phyloP scores from a whole-genome alignment of 352 stramenopile species.

The Globisporangium mamillatum region DNA sequence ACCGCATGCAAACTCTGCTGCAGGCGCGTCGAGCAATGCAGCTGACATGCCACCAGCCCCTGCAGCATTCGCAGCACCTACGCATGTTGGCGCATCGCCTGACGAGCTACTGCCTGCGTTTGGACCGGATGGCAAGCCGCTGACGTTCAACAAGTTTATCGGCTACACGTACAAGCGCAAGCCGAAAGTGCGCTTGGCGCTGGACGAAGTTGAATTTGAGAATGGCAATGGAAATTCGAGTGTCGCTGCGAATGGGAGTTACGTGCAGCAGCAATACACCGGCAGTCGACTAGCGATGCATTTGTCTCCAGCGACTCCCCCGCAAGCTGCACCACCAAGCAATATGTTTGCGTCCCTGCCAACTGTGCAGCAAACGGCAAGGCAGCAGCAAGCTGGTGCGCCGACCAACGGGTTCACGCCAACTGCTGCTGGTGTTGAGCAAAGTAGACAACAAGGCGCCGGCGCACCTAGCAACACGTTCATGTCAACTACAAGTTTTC shows the following conservation, averaged over 20 bases:
- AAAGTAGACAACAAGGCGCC: neutral
- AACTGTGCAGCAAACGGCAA: neutral
- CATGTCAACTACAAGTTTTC: neutral
- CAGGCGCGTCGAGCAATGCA: neutral
- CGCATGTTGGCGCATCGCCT: slow-evolving; percentile 1
- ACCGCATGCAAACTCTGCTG: slow-evolving; percentile 10
- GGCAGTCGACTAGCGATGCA: neutral
- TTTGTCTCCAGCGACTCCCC: neutral
- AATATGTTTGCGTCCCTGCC: neutral
- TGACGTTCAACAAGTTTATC: slow-evolving; percentile 91
- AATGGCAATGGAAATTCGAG: slow-evolving; percentile 1
- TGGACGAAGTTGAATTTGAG: slow-evolving; percentile 77
- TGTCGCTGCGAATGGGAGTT: neutral
- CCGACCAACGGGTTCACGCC: neutral
- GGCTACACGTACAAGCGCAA: slow-evolving; percentile 92
- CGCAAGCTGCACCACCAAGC: neutral
- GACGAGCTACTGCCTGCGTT: slow-evolving; percentile 40
- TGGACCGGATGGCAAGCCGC: slow-evolving; percentile 70
- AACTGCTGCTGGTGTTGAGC: neutral
- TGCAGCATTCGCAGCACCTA: slow-evolving; percentile 14
- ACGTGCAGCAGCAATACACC: neutral
- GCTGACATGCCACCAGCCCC: slow-evolving; percentile 9
- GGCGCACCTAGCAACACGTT: neutral
- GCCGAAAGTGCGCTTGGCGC: slow-evolving; percentile 71
- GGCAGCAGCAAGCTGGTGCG: neutral